These are phyloP conservation scores for Ashbya aceris DNA, from an alignment of 1,139 yeast genomes.

Conservation along the genomic window DNA sequence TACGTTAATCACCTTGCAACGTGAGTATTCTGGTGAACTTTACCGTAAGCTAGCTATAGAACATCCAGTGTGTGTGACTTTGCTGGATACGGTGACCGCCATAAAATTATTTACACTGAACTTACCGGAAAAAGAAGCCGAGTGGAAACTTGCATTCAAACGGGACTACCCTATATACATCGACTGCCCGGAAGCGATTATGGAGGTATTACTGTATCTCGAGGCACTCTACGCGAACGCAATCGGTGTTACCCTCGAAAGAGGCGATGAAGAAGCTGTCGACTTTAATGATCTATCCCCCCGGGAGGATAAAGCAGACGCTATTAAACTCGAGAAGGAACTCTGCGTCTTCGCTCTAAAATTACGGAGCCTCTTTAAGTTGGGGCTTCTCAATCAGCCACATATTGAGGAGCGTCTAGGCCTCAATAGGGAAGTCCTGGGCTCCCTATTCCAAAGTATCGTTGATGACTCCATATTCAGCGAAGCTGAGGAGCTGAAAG, in stretches of 20 bases:
- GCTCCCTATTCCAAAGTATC: constrained; percentile 30
- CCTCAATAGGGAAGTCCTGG: constrained; percentile 42
- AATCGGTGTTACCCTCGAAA: constrained; percentile 37
- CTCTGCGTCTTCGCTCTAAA: constrained; percentile 46
- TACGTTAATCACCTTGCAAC: constrained; percentile 9
- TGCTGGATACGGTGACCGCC: constrained; percentile 27
- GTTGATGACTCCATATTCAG: constrained; percentile 25
- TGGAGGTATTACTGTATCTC: constrained; percentile 25
- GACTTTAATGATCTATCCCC: constrained; percentile 35
- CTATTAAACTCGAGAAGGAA: constrained; percentile 29
- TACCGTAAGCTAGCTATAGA: constrained; percentile 11
- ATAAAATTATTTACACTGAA: constrained; percentile 26
- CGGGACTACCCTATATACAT: constrained; percentile 20
- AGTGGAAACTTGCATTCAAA: constrained; percentile 17
- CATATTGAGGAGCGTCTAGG: constrained; percentile 34
- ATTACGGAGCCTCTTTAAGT: constrained; percentile 37
- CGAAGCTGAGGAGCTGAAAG: constrained; percentile 6
- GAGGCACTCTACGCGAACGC: constrained; percentile 27
- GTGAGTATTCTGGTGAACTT: background rate
- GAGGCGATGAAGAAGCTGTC: constrained; percentile 52
- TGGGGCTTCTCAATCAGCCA: constrained; percentile 32
- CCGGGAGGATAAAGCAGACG: constrained; percentile 7
- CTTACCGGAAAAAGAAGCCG: constrained; percentile 16
- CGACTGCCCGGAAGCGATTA: constrained; percentile 10
- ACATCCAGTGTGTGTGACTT: constrained; percentile 17